Evolutionary conservation across 257 asterid genomes (phyloP), one percentile per base, ranked within the genome.

Genomic region (Galeopsis tetrahit): DNA sequence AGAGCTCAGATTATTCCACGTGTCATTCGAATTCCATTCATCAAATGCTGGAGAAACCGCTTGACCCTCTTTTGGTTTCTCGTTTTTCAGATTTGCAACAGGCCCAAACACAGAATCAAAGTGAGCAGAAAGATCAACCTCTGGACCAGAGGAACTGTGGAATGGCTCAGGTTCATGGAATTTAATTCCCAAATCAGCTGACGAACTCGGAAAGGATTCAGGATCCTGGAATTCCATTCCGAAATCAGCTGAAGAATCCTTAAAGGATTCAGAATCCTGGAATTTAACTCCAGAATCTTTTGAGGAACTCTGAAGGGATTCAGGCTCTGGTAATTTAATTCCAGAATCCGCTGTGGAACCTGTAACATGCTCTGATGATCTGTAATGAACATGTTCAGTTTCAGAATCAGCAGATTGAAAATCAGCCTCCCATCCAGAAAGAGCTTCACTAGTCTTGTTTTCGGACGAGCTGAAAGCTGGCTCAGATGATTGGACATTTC

Each of bases 341-440:
- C 55, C 55, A 51, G 58, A 51, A 51, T 51, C 31, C 5, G 32
- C 58, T 14, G 59, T 11, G 10, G 73, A 65, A 72, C 66, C 52
- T 44, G 71, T 33, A 49, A 65, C 38, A 60, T 76, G 76, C 77
- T 71, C 82, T 17, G 87, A 79, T 40, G 82, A 78, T 32, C 44
- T 52, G 53, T 79, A 67, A 72, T 39, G 81, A 71, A 35, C 58
- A 13, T 66, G 78, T 71, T 72, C 77, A 65, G 44, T 75, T 74
- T 74, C 90, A 75, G 78, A 51, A 76, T 76, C 85, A 69, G 94
- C 79, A 65, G 77, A 75, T 71, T 86, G 95, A 77, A 93, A 93
- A 78, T 87, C 93, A 44, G 98, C 96, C 72, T 87, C 84, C 98
- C 98, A 91, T 72, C 75, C 92, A 10, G 96, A 78, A 69, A 82